Conservation (phyloP, 139 green algal genomes). For the Zygnema cylindricum region DNA sequence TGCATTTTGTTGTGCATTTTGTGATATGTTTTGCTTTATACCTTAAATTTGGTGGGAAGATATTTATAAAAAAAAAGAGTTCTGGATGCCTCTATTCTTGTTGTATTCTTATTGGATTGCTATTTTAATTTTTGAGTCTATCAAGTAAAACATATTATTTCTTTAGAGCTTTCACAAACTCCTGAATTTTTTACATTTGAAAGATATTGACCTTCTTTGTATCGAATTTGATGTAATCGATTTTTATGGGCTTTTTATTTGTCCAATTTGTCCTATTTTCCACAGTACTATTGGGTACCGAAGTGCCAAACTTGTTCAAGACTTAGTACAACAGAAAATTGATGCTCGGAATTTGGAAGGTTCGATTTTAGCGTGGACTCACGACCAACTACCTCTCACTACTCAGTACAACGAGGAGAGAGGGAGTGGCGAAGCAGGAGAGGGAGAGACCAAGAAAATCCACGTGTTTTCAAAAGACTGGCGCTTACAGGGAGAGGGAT, state of each 20-base stretch:
- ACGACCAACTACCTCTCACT: slow-evolving; percentile 21
- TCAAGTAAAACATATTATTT: not conserved
- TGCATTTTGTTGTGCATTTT: slow-evolving; percentile 14
- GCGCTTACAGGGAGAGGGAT: slow-evolving; percentile 9
- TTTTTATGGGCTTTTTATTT: not conserved
- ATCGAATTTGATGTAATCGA: not conserved
- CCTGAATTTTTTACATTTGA: too few relatives aligned
- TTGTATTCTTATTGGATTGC: not conserved
- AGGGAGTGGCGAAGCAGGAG: slow-evolving; percentile 6
- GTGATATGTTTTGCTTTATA: not conserved
- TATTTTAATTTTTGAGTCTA: slow-evolving; percentile 2
- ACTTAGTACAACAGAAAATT: slow-evolving; percentile 59
- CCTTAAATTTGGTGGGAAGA: not conserved
- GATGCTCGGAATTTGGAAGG: slow-evolving; percentile 67
- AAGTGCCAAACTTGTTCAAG: slow-evolving; percentile 59
- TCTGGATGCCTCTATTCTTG: not conserved
- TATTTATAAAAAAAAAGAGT: not conserved
- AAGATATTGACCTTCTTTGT: not conserved
- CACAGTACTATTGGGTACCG: slow-evolving; percentile 66
- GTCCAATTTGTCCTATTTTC: not conserved
- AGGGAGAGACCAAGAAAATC: slow-evolving; percentile 19
- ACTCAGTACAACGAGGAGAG: slow-evolving; percentile 4
- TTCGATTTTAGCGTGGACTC: slow-evolving; percentile 66
- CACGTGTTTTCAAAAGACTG: slow-evolving; percentile 39
- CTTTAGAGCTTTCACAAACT: not conserved